A percentile compares a stretch with the other conserved stretches of the same genome.
These are phyloP conservation scores for Cryptosporidium muris DNA, from an alignment of 169 alveolate genomes.

Conservation along the genomic window DNA sequence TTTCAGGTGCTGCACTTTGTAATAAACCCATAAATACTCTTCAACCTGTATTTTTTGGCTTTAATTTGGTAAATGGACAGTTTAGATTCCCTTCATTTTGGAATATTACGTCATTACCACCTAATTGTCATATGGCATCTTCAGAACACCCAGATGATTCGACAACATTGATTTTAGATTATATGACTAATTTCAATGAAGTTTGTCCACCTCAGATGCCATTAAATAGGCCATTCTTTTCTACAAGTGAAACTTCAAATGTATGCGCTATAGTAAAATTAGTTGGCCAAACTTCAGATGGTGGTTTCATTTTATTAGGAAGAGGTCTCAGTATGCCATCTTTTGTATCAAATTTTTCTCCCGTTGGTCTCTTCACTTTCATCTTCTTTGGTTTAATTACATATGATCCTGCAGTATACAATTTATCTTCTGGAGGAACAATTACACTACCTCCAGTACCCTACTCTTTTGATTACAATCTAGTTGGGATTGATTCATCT, in stretches of 20 bases:
- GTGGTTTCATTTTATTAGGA: slow-evolving; percentile 66
- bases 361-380: slow-evolving; percentile 43
- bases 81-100: slow-evolving; percentile 41
- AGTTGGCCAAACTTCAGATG: slow-evolving; percentile 58
- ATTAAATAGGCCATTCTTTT: slow-evolving; percentile 51
- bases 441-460: slow-evolving; percentile 62
- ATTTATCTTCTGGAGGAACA: slow-evolving; percentile 37
- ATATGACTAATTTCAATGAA: slow-evolving; percentile 53
- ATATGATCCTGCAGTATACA: slow-evolving; percentile 3
- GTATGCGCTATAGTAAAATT: slow-evolving; percentile 67
- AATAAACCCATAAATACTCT: background rate
- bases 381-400: slow-evolving; percentile 62
- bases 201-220: slow-evolving; percentile 51
- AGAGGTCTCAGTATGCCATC: slow-evolving; percentile 67
- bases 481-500: slow-evolving; percentile 45
- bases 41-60: slow-evolving; percentile 44
- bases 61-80: slow-evolving; percentile 56
- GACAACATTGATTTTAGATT: slow-evolving; percentile 59
- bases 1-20: slow-evolving; percentile 50
- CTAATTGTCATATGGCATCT: slow-evolving; percentile 30
- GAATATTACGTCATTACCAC: slow-evolving; percentile 30
- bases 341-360: slow-evolving; percentile 36
- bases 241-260: slow-evolving; percentile 36
- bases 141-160: slow-evolving; percentile 59
- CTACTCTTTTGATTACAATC: slow-evolving; percentile 49